Percentiles rank a stretch among this genome's conserved stretches.
These are phyloP conservation scores for Phytophthora aleatoria DNA, from an alignment of 352 stramenopile species.

Conservation along the genomic window DNA sequence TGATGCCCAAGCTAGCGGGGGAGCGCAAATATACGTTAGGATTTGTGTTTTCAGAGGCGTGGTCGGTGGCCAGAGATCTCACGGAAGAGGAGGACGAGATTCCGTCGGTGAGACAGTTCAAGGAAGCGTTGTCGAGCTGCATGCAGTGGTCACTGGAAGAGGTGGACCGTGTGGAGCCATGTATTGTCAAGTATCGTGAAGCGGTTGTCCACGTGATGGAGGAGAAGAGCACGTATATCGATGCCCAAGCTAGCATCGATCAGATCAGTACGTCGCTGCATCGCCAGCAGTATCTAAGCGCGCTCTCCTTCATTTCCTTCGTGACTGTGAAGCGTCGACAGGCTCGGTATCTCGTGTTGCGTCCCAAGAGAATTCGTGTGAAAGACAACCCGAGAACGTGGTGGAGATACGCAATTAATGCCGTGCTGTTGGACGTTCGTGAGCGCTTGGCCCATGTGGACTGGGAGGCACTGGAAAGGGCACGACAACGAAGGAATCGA, in stretches of 20 bases:
- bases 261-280: slow-evolving; percentile 69
- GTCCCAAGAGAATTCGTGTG: slow-evolving; percentile 51
- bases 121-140: slow-evolving; percentile 71
- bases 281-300: slow-evolving; percentile 77
- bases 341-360: slow-evolving; percentile 58
- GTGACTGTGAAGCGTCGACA: slow-evolving; percentile 66
- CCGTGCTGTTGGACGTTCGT: slow-evolving; percentile 73
- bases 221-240: slow-evolving; percentile 90
- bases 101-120: slow-evolving; percentile 75
- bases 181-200: slow-evolving; percentile 74
- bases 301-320: slow-evolving; percentile 76
- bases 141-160: slow-evolving; percentile 74
- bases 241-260: slow-evolving; percentile 73
- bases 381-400: slow-evolving; percentile 57
- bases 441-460: slow-evolving; percentile 75
- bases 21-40: slow-evolving; percentile 81
- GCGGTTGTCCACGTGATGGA: slow-evolving; percentile 85
- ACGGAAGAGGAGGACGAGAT: slow-evolving; percentile 81
- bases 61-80: slow-evolving; percentile 74
- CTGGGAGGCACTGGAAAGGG: slow-evolving; percentile 53
- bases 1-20: slow-evolving; percentile 75
- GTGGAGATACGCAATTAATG: slow-evolving; percentile 81
- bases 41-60: slow-evolving; percentile 87
- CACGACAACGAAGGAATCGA: slow-evolving; percentile 38
- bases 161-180: slow-evolving; percentile 61